Percentiles rank a stretch among this genome's conserved stretches.
phyloP scores from a whole-genome alignment of 2,329 filamentous ascomycete species.

The Rhynchosporium secalis region DNA sequence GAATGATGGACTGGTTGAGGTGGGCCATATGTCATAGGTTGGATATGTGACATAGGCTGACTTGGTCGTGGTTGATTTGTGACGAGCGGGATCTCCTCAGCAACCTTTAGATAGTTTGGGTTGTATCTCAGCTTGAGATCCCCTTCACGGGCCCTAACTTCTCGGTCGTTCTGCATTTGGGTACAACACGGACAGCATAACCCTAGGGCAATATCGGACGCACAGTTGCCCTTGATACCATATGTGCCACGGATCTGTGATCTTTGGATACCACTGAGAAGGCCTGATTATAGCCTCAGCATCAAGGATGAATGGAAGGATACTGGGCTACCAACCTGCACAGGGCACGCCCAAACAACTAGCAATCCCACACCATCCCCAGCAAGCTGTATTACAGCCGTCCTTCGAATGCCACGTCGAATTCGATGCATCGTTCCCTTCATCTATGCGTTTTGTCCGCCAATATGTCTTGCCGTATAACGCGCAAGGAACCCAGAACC shows the following conservation, averaged over 20 bases:
- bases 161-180: conserved; percentile 47
- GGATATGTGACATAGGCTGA: conserved; percentile 25
- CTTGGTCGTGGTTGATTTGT: conserved; percentile 19
- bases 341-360: background rate
- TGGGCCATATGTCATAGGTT: conserved; percentile 31
- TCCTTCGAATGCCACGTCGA: conserved; percentile 39
- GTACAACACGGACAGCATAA: conserved; percentile 46
- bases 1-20: conserved; percentile 8
- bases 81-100: background rate
- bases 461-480: conserved; percentile 47
- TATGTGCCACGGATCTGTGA: conserved; percentile 46
- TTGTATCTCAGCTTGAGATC: conserved; percentile 17
- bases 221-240: conserved; percentile 43
- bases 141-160: conserved; percentile 46
- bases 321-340: background rate
- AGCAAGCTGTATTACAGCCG: conserved; percentile 44
- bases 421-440: conserved; percentile 45
- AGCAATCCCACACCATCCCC: conserved; percentile 40
- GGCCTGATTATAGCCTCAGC: conserved; percentile 13
- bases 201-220: conserved; percentile 40
- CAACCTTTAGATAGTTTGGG: background rate
- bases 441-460: conserved; percentile 42
- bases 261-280: conserved; percentile 33
- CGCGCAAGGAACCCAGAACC: conserved; percentile 46
- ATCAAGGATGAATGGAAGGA: background rate